Percentiles rank a stretch among this genome's conserved stretches.
Evolutionary conservation across 495 filamentous ascomycete species (phyloP).

Genomic region (Patellaria atrata): DNA sequence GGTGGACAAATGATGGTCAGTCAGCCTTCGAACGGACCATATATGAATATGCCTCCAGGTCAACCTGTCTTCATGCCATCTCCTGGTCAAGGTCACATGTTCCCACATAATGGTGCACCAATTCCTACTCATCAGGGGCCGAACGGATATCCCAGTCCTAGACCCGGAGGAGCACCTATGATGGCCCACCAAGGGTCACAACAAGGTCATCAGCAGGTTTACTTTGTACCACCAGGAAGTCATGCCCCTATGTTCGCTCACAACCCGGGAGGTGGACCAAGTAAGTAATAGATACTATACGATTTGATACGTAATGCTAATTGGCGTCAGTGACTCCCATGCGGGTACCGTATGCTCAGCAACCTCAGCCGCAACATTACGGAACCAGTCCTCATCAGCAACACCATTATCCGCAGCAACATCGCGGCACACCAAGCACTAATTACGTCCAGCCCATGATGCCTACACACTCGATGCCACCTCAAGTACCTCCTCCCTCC

Average conservation of each 20-base stretch:
- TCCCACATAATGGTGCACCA: slow-evolving; percentile 40
- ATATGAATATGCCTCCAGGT: slow-evolving; percentile 39
- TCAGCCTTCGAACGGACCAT: slow-evolving; percentile 30
- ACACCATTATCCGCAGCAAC: slow-evolving; percentile 17
- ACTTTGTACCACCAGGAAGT: not conserved
- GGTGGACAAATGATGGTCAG: slow-evolving; percentile 69
- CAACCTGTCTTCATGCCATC: slow-evolving; percentile 64
- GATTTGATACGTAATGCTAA: not conserved
- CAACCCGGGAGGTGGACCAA: slow-evolving; percentile 12
- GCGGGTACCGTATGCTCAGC: slow-evolving; percentile 16
- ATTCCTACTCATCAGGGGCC: slow-evolving; percentile 43
- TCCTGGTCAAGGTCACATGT: slow-evolving; percentile 50
- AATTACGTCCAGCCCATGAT: slow-evolving; percentile 20
- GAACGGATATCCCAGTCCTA: slow-evolving; percentile 73
- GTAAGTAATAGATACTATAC: slow-evolving; percentile 8
- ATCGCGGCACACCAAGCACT: slow-evolving; percentile 20
- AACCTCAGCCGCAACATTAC: slow-evolving; percentile 18
- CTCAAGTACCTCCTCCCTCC: slow-evolving; percentile 15
- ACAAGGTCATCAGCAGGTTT: slow-evolving; percentile 25
- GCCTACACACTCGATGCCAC: slow-evolving; percentile 18
- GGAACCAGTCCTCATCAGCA: slow-evolving; percentile 21
- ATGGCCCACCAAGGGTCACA: slow-evolving; percentile 53
- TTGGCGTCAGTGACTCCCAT: slow-evolving; percentile 19
- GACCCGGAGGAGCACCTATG: slow-evolving; percentile 57
- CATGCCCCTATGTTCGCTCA: slow-evolving; percentile 16